Evolutionary conservation across 78 protist species (phyloP).

Genomic region (Guillardia theta): DNA sequence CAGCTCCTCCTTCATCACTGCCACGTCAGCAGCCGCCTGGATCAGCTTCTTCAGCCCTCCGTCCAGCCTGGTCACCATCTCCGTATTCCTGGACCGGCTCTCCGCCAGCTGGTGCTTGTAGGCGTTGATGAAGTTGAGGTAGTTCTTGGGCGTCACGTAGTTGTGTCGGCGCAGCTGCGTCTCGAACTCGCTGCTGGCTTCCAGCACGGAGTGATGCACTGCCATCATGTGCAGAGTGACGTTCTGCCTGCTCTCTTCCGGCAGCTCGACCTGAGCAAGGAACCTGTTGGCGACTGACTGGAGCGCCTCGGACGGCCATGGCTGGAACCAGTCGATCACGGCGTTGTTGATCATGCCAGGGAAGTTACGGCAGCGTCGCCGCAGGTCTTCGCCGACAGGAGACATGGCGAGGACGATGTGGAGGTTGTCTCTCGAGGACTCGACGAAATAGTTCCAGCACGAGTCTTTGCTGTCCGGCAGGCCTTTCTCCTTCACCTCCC

Average conservation of each 20-base stretch:
- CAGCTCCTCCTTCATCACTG: slow-evolving; percentile 51
- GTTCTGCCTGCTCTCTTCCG: not conserved
- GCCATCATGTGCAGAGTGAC: slow-evolving; percentile 75
- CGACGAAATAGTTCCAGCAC: slow-evolving; percentile 31
- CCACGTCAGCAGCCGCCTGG: slow-evolving; percentile 75
- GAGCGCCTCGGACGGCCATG: slow-evolving; percentile 75
- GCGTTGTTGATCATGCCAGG: slow-evolving; percentile 82
- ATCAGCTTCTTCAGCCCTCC: slow-evolving; percentile 75
- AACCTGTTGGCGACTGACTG: slow-evolving; percentile 44
- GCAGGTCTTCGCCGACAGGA: slow-evolving; percentile 81
- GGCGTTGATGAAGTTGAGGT: slow-evolving; percentile 77
- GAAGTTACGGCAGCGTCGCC: slow-evolving; percentile 83
- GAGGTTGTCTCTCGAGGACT: slow-evolving; percentile 73
- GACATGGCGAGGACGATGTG: slow-evolving; percentile 87
- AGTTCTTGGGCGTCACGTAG: slow-evolving; percentile 91
- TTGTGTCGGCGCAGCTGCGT: slow-evolving; percentile 65
- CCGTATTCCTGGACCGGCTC: slow-evolving; percentile 41
- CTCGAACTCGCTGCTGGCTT: slow-evolving; percentile 42
- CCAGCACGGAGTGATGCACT: slow-evolving; percentile 59
- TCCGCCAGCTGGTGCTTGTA: slow-evolving; percentile 58
- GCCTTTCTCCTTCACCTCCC: not conserved
- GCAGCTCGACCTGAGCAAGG: not conserved
- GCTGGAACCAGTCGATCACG: slow-evolving; percentile 67
- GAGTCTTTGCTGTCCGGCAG: slow-evolving; percentile 28
- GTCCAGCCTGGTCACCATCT: slow-evolving; percentile 55